Percentiles rank a stretch among this genome's conserved stretches.
phyloP scores from a whole-genome alignment of 106 monocot species.

The Dendrobium officinale region DNA sequence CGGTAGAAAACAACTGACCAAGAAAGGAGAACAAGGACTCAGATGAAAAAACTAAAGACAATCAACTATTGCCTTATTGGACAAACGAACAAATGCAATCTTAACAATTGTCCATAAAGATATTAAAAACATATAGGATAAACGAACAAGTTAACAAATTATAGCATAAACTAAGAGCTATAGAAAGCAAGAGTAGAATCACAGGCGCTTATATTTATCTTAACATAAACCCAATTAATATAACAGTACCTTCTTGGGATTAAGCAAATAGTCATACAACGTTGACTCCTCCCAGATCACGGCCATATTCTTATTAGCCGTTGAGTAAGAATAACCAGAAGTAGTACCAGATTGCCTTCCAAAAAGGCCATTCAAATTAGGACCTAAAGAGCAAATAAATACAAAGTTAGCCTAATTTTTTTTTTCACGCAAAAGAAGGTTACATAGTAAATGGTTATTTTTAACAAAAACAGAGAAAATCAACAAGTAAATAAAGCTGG shows the following conservation, averaged over 20 bases:
- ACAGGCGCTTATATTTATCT: neutral
- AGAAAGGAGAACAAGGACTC: too few species aligned
- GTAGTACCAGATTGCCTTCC: constrained; percentile 34
- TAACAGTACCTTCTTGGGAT: constrained; percentile 28
- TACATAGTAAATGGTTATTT: neutral
- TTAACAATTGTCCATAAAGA: too few species aligned
- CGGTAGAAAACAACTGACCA: too few species aligned
- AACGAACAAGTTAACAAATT: too few species aligned
- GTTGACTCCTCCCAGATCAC: constrained; percentile 31
- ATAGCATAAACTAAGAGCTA: too few species aligned
- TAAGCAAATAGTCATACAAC: constrained; percentile 31
- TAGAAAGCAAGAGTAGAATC: neutral
- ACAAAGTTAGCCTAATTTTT: neutral
- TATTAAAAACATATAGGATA: too few species aligned
- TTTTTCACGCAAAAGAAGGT: neutral
- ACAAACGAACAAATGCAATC: too few species aligned
- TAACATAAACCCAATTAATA: neutral
- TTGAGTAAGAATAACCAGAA: constrained; percentile 30
- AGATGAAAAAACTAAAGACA: too few species aligned
- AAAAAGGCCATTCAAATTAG: constrained; percentile 31
- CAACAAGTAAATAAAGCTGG: neutral
- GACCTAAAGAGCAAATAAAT: constrained; percentile 4
- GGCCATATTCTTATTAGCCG: constrained; percentile 32
- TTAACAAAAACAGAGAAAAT: neutral
- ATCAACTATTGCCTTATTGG: too few species aligned